Evolutionary conservation across 192 early-diverging fungal species (phyloP).

Genomic region (Umbelopsis ramanniana): DNA sequence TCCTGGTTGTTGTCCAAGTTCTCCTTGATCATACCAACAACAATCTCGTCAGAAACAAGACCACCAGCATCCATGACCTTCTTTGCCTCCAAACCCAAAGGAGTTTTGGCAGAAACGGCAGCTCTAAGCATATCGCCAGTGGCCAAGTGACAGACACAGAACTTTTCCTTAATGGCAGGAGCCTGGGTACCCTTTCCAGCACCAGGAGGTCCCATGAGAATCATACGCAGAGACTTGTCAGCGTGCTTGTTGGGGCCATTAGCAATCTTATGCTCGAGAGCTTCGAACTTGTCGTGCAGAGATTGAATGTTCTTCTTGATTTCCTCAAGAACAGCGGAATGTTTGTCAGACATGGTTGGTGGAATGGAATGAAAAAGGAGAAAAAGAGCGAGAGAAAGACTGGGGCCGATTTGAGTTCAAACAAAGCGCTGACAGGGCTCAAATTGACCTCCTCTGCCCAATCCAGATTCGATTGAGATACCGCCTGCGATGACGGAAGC

Average conservation of each 20-base stretch:
- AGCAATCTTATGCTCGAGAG: conserved; percentile 40
- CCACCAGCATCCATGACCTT: conserved; percentile 99
- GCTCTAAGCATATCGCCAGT: conserved; percentile 99
- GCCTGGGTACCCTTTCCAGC: conserved; percentile 86
- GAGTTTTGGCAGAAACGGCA: conserved; percentile 89
- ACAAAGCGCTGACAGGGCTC: conserved; percentile 4
- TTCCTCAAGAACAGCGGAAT: conserved; percentile 46
- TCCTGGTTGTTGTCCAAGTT: conserved; percentile 94
- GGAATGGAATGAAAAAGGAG: background rate
- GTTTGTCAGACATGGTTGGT: conserved; percentile 39
- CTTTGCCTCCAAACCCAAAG: conserved; percentile 95
- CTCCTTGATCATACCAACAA: conserved; percentile 96
- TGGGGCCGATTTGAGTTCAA: background rate
- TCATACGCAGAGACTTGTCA: conserved; percentile 63
- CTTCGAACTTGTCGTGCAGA: conserved; percentile 45
- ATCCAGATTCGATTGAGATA: background rate
- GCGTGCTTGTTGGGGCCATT: conserved; percentile 30
- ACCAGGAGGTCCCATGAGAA: conserved; percentile 93
- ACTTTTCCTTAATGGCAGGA: conserved; percentile 93
- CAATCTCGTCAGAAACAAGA: conserved; percentile 97
- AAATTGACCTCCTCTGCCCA: conserved; percentile 1
- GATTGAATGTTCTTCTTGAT: conserved; percentile 49
- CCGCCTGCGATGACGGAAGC: conserved; percentile 1
- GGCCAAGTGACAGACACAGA: conserved; percentile 96
- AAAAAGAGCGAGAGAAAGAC: background rate